Base-by-base conservation (phyloP, 2,329 filamentous ascomycete genomes). In the Camptophora hylomeconis region DNA sequence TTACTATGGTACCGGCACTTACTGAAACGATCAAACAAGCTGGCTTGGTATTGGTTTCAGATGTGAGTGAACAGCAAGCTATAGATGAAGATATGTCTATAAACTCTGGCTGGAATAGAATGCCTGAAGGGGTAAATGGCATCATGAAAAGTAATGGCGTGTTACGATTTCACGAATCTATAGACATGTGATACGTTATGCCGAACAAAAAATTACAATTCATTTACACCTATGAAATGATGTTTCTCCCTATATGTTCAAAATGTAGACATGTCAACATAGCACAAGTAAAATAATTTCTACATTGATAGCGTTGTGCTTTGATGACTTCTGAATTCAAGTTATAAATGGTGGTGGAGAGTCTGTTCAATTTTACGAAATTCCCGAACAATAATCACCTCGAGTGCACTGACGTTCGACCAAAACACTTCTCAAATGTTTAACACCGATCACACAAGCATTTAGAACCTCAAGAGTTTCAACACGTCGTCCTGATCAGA, bases 1-100 rank as follows among this genome's bases (percentile, higher is more conserved):
- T 98, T 61, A 83, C 92, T 37, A 83, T 93, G 61, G 86, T 94
- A 6, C 89, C 89, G 1, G 82, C 86, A 2, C 67, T 98, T 25
- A 76, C 92, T 30, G 82, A 92, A 42, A 82, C 86, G 2, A 87
- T 98, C 58, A 95, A 95, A 56, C 83, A 84, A 15, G 80, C 92
- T 26, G 87, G 89, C 15, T 65, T 98, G 28, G 87, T 92, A 4
- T 69, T 98, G 20, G 86, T 98, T 10, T 79, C 82, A 28, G 87
- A 98, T 51, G 82, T 80, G 41, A 82, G 80, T 4, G 67, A 72
- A 33, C 71, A 76, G 38, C 45, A 52, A 9, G 28, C 13, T 3
- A 9, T 10, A 7, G 38, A 19, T 37, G 45, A 24, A 8, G 15
- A 4, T 45, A 52, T 30, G 32, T 47, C 3, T 45, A 43, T 17